Conservation (phyloP, 1,284 basidiomycete genomes). For the Fomitopsis pinicola region DNA sequence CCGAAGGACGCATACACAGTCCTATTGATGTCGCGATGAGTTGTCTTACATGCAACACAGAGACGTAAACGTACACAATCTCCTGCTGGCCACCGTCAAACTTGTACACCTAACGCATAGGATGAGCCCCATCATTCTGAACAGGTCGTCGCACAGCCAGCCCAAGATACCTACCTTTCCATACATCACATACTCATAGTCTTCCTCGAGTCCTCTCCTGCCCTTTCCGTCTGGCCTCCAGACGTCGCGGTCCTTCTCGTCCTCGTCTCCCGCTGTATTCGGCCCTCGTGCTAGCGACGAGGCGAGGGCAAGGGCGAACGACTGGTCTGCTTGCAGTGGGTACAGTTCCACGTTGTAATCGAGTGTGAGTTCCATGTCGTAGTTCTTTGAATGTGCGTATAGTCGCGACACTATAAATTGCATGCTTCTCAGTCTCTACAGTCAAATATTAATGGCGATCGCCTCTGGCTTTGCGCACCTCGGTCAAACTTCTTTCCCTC, state of each 20-base stretch:
- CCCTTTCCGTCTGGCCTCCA: constrained; percentile 91
- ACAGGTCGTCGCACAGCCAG: background rate
- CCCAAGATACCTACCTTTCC: constrained; percentile 70
- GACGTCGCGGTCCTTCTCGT: constrained; percentile 72
- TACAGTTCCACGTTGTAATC: constrained; percentile 92
- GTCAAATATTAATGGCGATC: background rate
- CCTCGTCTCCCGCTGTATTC: constrained; percentile 41
- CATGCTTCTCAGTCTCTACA: background rate
- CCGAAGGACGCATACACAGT: constrained; percentile 97
- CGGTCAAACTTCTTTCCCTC: constrained; percentile 97
- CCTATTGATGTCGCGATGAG: constrained; percentile 34
- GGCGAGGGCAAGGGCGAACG: constrained; percentile 83
- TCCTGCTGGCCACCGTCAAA: constrained; percentile 87
- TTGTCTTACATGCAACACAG: constrained; percentile 1
- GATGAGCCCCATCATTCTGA: background rate
- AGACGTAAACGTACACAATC: constrained; percentile 59
- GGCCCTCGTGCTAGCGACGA: constrained; percentile 73
- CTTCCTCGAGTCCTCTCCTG: constrained; percentile 84
- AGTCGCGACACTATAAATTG: constrained; percentile 73
- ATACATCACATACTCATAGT: constrained; percentile 99
- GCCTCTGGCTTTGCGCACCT: constrained; percentile 49
- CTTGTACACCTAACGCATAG: constrained; percentile 78
- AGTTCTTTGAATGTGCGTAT: constrained; percentile 80
- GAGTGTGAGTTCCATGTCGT: constrained; percentile 85
- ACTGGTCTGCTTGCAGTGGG: constrained; percentile 65